Evolutionary conservation across 2,329 filamentous ascomycete species (phyloP).

Genomic region (Penicillium aurantiogriseum): DNA sequence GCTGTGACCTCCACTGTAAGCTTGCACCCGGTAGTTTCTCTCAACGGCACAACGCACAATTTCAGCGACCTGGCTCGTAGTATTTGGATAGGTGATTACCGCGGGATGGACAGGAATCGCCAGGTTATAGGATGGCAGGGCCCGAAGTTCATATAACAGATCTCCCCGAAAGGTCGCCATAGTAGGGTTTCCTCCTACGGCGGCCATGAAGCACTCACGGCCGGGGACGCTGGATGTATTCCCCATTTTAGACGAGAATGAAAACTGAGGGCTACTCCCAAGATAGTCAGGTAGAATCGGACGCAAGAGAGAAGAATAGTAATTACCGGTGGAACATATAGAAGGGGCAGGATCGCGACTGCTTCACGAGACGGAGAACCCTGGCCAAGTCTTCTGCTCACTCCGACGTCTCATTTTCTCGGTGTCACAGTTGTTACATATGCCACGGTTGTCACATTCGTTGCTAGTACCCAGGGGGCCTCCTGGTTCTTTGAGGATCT

Average conservation of each 20-base stretch:
- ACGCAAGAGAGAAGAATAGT: not conserved
- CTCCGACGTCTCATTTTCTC: not conserved
- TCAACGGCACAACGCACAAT: conserved; percentile 21
- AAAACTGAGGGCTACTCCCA: not conserved
- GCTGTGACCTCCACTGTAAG: conserved; percentile 25
- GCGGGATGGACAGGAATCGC: conserved; percentile 23
- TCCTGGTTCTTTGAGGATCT: not conserved
- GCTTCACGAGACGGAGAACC: not conserved
- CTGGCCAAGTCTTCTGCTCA: not conserved
- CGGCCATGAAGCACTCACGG: conserved; percentile 23
- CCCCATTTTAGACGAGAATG: conserved; percentile 15
- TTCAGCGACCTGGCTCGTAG: conserved; percentile 14
- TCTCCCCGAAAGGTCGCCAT: conserved; percentile 22
- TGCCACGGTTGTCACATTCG: not conserved
- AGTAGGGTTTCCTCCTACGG: conserved; percentile 17
- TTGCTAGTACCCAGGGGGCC: not conserved
- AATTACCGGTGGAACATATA: not conserved
- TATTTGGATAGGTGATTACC: conserved; percentile 20
- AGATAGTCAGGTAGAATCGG: not conserved
- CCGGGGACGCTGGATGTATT: conserved; percentile 16
- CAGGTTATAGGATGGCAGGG: conserved; percentile 27
- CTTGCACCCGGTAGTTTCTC: conserved; percentile 20
- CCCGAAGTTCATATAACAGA: conserved; percentile 15
- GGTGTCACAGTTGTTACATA: not conserved
- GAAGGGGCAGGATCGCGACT: not conserved